Base-by-base conservation (phyloP, 148 eudicot species). In the Silene conica region DNA sequence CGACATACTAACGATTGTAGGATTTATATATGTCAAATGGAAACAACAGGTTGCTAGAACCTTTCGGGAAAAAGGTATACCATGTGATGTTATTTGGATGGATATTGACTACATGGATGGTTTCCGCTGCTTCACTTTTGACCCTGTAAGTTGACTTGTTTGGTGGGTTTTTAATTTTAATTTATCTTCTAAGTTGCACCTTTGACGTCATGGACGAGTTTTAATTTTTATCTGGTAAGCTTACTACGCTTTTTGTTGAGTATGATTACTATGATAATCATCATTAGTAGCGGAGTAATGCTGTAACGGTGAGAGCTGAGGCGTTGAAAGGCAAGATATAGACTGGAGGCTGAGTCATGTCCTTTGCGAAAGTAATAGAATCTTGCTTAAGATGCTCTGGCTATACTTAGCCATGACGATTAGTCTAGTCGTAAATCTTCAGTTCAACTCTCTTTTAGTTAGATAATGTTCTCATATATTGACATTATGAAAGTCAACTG, bases 41-140 rank as follows among this genome's bases (percentile, higher is more conserved):
- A 43, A 60, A 6, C 43, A 84, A 85, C 93, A 95, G 99, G 88
- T 95, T 72, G 94, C 97, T 15, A 85, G 63, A 75, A 90, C 92
- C 76, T 95, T 95, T 59, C 85, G 97, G 34, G 83, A 90, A 67
- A 95, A 92, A 81, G 82, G 73, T 43, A 92, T 95, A 79, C 97
- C 99, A 80, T 95, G 99, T 86, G 97, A 95, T 85, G 99, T 92
- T 69, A 86, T 95, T 78, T 95, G 99, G 99, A 95, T 95, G 97
- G 99, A 95, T 81, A 95, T 95, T 69, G 99, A 95, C 80, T 92
- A 95, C 80, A 95, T 95, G 99, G 92, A 95, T 86, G 99, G 91
- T 54, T 95, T 90, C 77, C 92, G 97, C 46, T 95, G 97, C 85
- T 95, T 95, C 80, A 95, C 97, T 61, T 95, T 95, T 86, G 94